phyloP scores from a whole-genome alignment of 1,284 basidiomycete species.

The Phellinidium pouzarii region DNA sequence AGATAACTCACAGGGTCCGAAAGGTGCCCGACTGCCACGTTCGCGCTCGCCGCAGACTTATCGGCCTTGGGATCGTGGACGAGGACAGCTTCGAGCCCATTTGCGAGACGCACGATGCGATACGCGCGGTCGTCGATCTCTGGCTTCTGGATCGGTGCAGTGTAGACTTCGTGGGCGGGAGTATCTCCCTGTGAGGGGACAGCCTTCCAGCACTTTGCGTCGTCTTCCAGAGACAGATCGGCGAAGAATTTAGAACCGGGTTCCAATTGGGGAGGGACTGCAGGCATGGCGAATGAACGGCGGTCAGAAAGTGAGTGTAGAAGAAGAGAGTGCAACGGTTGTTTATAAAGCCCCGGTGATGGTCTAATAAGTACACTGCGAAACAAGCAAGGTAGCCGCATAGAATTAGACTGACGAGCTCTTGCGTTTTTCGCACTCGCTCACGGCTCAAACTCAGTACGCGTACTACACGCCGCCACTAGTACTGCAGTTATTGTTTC shows the following conservation, averaged over 20 bases:
- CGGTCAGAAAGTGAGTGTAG: neutral
- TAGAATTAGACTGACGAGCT: too few relatives aligned
- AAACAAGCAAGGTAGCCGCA: too few relatives aligned
- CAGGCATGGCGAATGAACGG: conserved; percentile 5
- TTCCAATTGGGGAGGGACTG: neutral
- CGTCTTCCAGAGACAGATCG: conserved; percentile 5
- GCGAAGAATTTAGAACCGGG: neutral
- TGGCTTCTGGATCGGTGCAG: conserved; percentile 67
- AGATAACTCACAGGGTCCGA: conserved; percentile 75
- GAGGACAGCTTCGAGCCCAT: conserved; percentile 83
- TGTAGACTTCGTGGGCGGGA: conserved; percentile 50
- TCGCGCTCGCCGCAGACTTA: conserved; percentile 92
- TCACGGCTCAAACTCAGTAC: too few relatives aligned
- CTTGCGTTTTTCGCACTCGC: too few relatives aligned
- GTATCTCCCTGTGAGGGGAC: conserved; percentile 27
- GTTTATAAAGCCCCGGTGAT: too few relatives aligned
- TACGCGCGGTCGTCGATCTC: conserved; percentile 75
- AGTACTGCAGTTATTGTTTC: too few relatives aligned
- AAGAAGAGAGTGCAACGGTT: neutral
- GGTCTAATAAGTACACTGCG: too few relatives aligned
- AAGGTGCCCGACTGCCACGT: conserved; percentile 93
- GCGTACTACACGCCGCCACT: too few relatives aligned
- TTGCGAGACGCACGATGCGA: conserved; percentile 77
- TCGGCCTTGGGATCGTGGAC: conserved; percentile 87
- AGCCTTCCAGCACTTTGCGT: conserved; percentile 32